Base-by-base conservation (phyloP, 805 yeast genomes). In the Brettanomyces nanus region DNA sequence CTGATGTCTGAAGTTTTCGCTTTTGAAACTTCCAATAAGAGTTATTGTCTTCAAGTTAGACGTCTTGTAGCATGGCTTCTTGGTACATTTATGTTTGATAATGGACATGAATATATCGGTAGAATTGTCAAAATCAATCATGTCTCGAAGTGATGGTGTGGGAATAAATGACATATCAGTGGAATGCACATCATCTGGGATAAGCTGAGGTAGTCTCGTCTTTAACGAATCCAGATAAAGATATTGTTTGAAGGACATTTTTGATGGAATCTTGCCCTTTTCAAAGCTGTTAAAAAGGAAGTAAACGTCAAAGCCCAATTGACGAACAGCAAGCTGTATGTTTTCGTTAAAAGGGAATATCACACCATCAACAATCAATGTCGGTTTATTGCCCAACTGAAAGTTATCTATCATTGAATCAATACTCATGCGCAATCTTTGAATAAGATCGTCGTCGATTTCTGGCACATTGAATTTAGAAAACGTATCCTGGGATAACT, bases 341-440 rank as follows among this genome's bases (percentile, higher is more conserved):
- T 68, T 62, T 1, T 67, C 59, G 20, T 41, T 39, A 46, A 80
- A 65, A 3, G 68, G 69, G 41, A 65, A 60, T 14, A 83, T 68
- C 5, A 79, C 77, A 31, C 97, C 97, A 56, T 90, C 83, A 21
- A 76, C 73, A 35, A 86, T 68, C 4, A 85, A 61, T 0, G 71
- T 56, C 0, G 90, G 78, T 1, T 55, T 52, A 0, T 49, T 21
- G 13, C 20, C 48, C 20, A 79, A 56, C 5, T 71, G 66, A 26
- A 76, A 62, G 1, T 56, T 60, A 2, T 48, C 33, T 6, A 53
- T 35, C 33, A 71, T 52, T 11, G 26, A 23, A 11, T 11, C 10
- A 11, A 23, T 23, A 11, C 10, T 11, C 29, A 28, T 31, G n/a
- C 10, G 17, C 22, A 31, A 11, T 6, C 15, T 17, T 7, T 32